These are phyloP conservation scores for Setaria italica DNA, from an alignment of 202 grass and related monocot species.

Conservation along the genomic window DNA sequence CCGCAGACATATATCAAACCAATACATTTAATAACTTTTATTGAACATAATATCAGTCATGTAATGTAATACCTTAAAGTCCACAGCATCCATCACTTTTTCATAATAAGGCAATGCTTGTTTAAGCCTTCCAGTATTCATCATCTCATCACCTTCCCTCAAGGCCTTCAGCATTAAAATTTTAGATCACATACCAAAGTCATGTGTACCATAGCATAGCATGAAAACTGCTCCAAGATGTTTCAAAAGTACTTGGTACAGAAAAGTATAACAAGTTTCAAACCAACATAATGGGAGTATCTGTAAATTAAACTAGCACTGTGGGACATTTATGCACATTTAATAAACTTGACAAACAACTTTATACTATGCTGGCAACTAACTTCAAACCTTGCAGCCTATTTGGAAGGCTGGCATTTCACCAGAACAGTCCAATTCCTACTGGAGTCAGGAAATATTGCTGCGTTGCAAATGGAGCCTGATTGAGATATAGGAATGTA, in stretches of 20 bases:
- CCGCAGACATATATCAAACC: neutral
- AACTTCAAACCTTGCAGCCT: slow-evolving; percentile 6
- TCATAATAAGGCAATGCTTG: slow-evolving; percentile 88
- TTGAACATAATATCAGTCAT: neutral
- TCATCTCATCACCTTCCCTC: slow-evolving; percentile 82
- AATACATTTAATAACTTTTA: neutral
- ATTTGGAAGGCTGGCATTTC: slow-evolving; percentile 8
- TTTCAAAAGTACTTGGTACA: slow-evolving; percentile 29
- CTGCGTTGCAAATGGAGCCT: neutral
- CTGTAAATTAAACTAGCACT: neutral
- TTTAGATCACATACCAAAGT: slow-evolving; percentile 18
- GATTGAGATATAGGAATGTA: slow-evolving; percentile 20
- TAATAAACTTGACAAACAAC: slow-evolving; percentile 12
- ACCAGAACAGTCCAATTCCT: neutral
- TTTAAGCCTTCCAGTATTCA: slow-evolving; percentile 84
- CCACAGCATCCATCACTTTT: slow-evolving; percentile 82
- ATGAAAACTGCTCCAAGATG: slow-evolving; percentile 22
- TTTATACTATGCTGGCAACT: neutral
- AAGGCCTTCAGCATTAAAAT: slow-evolving; percentile 67
- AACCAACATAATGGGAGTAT: neutral
- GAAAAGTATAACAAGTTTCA: neutral
- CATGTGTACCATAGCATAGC: slow-evolving; percentile 1
- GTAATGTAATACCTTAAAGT: slow-evolving; percentile 76
- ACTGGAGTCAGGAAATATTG: neutral
- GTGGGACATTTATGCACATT: slow-evolving; percentile 10